Evolutionary conservation across 2,329 filamentous ascomycete genomes (phyloP).

Genomic region (Neonectria punicea): DNA sequence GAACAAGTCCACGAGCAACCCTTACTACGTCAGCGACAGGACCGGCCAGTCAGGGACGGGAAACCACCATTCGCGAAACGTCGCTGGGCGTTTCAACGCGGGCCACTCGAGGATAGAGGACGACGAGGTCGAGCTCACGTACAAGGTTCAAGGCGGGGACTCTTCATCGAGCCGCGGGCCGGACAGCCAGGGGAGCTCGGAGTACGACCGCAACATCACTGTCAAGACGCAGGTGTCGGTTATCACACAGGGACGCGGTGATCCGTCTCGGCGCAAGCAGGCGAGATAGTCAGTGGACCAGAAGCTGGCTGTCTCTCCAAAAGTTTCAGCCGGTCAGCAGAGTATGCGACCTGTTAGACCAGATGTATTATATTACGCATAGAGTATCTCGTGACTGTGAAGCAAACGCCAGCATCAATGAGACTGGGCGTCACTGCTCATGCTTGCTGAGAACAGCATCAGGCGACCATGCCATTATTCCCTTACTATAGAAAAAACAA

Average conservation of each 20-base stretch:
- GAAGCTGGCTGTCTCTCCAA: neutral
- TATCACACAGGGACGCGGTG: slow-evolving; percentile 4
- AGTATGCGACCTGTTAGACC: neutral
- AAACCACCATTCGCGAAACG: slow-evolving; percentile 20
- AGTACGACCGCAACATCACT: slow-evolving; percentile 19
- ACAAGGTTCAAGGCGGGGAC: slow-evolving; percentile 23
- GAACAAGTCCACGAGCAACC: slow-evolving; percentile 13
- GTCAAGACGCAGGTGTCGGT: slow-evolving; percentile 23
- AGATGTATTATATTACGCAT: neutral
- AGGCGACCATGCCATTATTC: neutral
- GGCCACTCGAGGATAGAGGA: slow-evolving; percentile 22
- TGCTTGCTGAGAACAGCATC: neutral
- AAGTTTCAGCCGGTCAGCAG: neutral
- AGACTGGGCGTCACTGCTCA: no score
- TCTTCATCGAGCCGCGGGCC: slow-evolving; percentile 7
- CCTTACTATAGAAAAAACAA: neutral
- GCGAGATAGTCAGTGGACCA: neutral
- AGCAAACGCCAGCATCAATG: neutral
- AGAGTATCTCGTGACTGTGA: neutral
- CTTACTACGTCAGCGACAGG: slow-evolving; percentile 22
- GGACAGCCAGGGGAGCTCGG: slow-evolving; percentile 20
- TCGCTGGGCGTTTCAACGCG: slow-evolving; percentile 18
- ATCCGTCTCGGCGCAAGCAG: neutral
- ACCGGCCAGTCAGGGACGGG: slow-evolving; percentile 12
- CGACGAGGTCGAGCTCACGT: slow-evolving; percentile 27